phyloP scores from a whole-genome alignment of 2,329 filamentous ascomycete species.

The Botrytis fragariae region DNA sequence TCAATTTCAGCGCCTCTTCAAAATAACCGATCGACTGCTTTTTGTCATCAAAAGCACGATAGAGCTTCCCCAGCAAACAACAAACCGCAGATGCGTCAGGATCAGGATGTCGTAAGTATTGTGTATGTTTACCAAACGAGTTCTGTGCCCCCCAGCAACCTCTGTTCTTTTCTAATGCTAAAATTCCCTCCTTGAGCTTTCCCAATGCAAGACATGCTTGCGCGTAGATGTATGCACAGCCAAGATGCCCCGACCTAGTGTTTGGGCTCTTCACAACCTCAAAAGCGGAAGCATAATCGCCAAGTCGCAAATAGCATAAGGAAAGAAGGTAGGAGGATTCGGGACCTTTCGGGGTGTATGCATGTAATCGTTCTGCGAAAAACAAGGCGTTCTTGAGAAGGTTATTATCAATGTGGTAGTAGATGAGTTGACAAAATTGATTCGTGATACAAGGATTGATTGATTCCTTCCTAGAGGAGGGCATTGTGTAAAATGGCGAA shows the following conservation, averaged over 20 bases:
- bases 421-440: constrained; percentile 55
- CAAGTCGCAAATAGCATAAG: constrained; percentile 78
- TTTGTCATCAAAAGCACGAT: constrained; percentile 75
- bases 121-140: constrained; percentile 78
- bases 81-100: constrained; percentile 83
- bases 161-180: constrained; percentile 78
- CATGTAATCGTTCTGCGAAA: constrained; percentile 81
- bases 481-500: constrained; percentile 32
- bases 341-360: constrained; percentile 75
- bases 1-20: constrained; percentile 82
- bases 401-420: constrained; percentile 83
- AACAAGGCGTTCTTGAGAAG: constrained; percentile 89
- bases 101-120: constrained; percentile 68
- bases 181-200: constrained; percentile 75
- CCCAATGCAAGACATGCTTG: constrained; percentile 82
- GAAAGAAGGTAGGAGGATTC: constrained; percentile 83
- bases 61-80: constrained; percentile 83
- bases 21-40: constrained; percentile 83
- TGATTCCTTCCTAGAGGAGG: constrained; percentile 24
- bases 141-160: constrained; percentile 72
- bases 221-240: constrained; percentile 88
- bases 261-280: constrained; percentile 74
- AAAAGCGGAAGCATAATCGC: constrained; percentile 81
- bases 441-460: constrained; percentile 34
- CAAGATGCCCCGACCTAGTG: constrained; percentile 71